A percentile compares a stretch with the other conserved stretches of the same genome.
Conservation (phyloP, 129 eudicot species). For the Flaveria sonorensis region DNA sequence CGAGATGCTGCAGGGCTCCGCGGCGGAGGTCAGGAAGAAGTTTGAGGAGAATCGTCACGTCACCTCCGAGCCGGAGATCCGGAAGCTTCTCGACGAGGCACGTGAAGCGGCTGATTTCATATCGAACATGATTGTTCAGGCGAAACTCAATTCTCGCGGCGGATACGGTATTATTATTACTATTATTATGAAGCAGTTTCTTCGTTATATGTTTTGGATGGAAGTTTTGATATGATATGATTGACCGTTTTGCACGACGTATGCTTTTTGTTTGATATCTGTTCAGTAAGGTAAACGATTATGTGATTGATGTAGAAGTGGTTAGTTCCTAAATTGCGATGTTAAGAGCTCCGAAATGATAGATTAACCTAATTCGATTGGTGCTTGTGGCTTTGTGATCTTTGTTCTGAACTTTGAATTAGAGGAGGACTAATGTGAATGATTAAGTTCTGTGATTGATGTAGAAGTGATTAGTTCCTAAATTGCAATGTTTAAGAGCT, state of each 20-base stretch:
- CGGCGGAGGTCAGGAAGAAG: conserved; percentile 74
- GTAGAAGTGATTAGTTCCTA: conserved; percentile 18
- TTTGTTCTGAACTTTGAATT: neutral
- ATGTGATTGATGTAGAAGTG: no score
- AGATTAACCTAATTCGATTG: conserved; percentile 3
- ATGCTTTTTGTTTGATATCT: neutral
- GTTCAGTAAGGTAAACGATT: no score
- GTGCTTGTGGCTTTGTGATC: neutral
- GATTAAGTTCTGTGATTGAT: no score
- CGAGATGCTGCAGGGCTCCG: conserved; percentile 68
- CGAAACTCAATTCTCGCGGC: conserved; percentile 74
- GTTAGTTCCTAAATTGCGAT: conserved; percentile 6
- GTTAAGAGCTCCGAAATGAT: neutral
- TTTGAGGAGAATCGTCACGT: conserved; percentile 82
- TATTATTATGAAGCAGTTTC: neutral
- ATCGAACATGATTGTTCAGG: conserved; percentile 74
- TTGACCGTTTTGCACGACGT: no score
- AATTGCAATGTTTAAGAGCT: conserved; percentile 9
- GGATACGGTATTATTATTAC: conserved; percentile 55
- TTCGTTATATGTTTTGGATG: conserved; percentile 8
- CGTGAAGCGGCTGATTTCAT: conserved; percentile 80
- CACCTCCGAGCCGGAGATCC: conserved; percentile 57
- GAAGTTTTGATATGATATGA: no score
- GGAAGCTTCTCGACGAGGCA: conserved; percentile 64
- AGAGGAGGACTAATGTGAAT: neutral